phyloP scores from a whole-genome alignment of 2,329 filamentous ascomycete species.

The Curvularia spicifera region DNA sequence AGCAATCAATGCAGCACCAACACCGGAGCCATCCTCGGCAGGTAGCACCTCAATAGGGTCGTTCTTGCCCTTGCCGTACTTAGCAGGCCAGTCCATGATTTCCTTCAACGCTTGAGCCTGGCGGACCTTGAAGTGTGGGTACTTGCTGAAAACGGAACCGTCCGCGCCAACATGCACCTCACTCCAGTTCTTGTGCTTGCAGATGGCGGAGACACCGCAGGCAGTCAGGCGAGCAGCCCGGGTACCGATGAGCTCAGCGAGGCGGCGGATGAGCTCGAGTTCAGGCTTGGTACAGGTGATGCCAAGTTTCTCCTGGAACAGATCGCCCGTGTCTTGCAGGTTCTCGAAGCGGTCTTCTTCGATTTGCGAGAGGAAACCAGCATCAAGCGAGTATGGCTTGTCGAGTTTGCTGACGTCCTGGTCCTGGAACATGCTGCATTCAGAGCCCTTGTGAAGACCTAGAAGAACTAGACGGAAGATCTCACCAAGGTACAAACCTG shows the following conservation, averaged over 20 bases:
- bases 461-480: slow-evolving; percentile 88
- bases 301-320: slow-evolving; percentile 77
- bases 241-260: slow-evolving; percentile 93
- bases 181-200: slow-evolving; percentile 91
- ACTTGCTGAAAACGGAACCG: slow-evolving; percentile 98
- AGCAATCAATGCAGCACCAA: slow-evolving; percentile 95
- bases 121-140: slow-evolving; percentile 95
- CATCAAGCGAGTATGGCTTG: slow-evolving; percentile 87
- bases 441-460: slow-evolving; percentile 73
- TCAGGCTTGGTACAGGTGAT: slow-evolving; percentile 76
- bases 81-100: slow-evolving; percentile 91
- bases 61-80: slow-evolving; percentile 67
- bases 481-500: slow-evolving; percentile 91
- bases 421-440: slow-evolving; percentile 75
- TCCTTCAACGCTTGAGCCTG: slow-evolving; percentile 89
- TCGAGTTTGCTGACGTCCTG: slow-evolving; percentile 82
- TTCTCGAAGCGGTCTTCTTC: slow-evolving; percentile 98
- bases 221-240: slow-evolving; percentile 91
- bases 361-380: slow-evolving; percentile 90
- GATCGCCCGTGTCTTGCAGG: slow-evolving; percentile 82
- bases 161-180: slow-evolving; percentile 94
- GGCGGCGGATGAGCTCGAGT: slow-evolving; percentile 84
- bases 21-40: slow-evolving; percentile 94
- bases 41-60: slow-evolving; percentile 85
- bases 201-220: slow-evolving; percentile 94